Conservation (phyloP, 352 stramenopile genomes). For the Phytophthora boehmeriae region DNA sequence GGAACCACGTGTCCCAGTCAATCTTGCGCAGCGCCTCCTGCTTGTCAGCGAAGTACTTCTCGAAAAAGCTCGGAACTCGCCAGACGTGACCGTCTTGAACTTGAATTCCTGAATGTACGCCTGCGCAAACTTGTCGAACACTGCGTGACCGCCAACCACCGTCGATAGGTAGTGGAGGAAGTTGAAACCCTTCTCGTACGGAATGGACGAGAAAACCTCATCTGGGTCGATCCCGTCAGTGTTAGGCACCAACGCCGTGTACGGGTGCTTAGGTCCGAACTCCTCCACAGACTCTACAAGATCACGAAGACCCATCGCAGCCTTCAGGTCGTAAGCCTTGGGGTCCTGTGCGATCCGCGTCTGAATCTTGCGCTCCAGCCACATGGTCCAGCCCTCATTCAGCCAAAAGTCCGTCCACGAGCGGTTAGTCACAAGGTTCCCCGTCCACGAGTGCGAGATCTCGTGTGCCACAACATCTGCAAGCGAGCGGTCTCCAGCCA, state of each 20-base stretch:
- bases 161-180: conserved; percentile 84
- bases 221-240: conserved; percentile 94
- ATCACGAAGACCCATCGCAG: conserved; percentile 48
- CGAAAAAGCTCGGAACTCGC: conserved; percentile 80
- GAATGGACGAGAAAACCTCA: conserved; percentile 94
- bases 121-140: conserved; percentile 89
- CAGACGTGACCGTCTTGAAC: conserved; percentile 87
- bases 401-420: conserved; percentile 98
- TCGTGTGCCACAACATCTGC: conserved; percentile 98
- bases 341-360: conserved; percentile 54
- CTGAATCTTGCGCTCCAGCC: conserved; percentile 98
- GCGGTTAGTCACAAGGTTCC: conserved; percentile 97
- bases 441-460: conserved; percentile 96
- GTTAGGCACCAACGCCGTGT: conserved; percentile 90
- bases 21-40: conserved; percentile 59
- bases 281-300: conserved; percentile 49
- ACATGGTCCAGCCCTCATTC: conserved; percentile 99
- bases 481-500: conserved; percentile 94
- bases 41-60: conserved; percentile 74
- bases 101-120: conserved; percentile 92
- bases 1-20: conserved; percentile 95
- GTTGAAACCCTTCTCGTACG: conserved; percentile 96
- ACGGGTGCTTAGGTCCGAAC: conserved; percentile 71
- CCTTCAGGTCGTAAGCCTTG: conserved; percentile 60
- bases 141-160: conserved; percentile 50